Evolutionary conservation across 2,329 filamentous ascomycete species (phyloP), one percentile per base, ranked within the genome.

Genomic region (Karstenula rhodostoma): DNA sequence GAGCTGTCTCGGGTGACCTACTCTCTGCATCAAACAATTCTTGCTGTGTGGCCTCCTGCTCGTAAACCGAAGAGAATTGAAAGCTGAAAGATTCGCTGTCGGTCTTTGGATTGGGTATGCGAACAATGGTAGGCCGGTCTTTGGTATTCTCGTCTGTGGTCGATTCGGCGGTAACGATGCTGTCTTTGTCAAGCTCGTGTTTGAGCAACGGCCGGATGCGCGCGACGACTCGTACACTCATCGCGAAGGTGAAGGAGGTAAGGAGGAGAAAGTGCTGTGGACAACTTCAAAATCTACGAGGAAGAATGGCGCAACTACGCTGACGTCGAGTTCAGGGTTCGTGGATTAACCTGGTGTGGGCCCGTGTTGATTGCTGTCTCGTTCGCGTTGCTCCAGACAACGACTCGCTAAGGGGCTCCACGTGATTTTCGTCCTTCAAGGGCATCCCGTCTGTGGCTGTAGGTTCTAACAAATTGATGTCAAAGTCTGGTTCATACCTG

Each of bases 81-180:
- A 98, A 99, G 56, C 91, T 93, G 79, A 94, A 98, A 73, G 94
- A 91, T 79, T 98, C 94, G 23, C 86, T 83, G 66, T 92, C 91
- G 73, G 97, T 97, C 82, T 95, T 97, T 0, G 94, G 94, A 74
- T 93, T 97, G 3, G 94, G 94, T 71, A 98, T 96, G 77, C 91
- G 90, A 73, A 98, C 88, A 32, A 96, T 81, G 27, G 86, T 87
- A 22, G 88, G 84, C 66, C 84, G 85, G 67, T 70, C 72, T 48
- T 61, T 65, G 17, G 73, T 70, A 9, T 77, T 77, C 57, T 70
- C 72, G 23, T 74, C 71, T 27, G 74, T 62, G 12, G 89, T 67
- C 12, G 89, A 67, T 56, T 79, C 86, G 59, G 83, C 85, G 63
- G 85, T 87, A 67, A 98, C 90, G 69, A 98, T 97, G 62, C 92